Percentiles rank a stretch among this genome's conserved stretches.
Evolutionary conservation across 805 yeast genomes (phyloP).

Genomic region (Candida hispaniensis): DNA sequence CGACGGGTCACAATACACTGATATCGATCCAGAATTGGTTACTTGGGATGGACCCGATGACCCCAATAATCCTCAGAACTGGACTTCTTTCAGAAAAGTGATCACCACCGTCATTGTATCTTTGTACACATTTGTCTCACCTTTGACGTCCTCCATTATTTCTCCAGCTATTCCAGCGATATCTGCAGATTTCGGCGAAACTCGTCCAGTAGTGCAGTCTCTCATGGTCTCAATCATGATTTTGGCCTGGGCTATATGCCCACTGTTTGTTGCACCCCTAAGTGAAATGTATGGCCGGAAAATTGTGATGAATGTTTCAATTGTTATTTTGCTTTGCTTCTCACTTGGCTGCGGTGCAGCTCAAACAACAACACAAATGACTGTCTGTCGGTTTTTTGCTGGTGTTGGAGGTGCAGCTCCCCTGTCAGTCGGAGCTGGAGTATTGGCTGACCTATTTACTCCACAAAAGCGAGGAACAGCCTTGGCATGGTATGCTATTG

Average conservation of each 20-base stretch:
- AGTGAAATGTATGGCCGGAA: constrained; percentile 58
- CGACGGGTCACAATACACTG: constrained; percentile 45
- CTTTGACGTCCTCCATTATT: constrained; percentile 50
- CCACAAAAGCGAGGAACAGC: constrained; percentile 44
- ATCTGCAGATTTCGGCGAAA: constrained; percentile 35
- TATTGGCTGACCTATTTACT: constrained; percentile 49
- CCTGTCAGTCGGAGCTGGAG: constrained; percentile 58
- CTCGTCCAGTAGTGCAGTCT: constrained; percentile 36
- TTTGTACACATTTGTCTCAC: constrained; percentile 46
- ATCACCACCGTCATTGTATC: constrained; percentile 39
- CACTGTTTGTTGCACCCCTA: constrained; percentile 54
- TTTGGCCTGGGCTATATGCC: constrained; percentile 62
- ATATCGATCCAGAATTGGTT: constrained; percentile 53
- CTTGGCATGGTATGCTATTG: constrained; percentile 46
- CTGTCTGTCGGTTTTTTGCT: constrained; percentile 49
- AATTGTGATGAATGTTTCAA: constrained; percentile 42
- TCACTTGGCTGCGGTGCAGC: constrained; percentile 52
- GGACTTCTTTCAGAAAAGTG: constrained; percentile 38
- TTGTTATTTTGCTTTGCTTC: constrained; percentile 35
- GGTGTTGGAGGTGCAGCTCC: constrained; percentile 64
- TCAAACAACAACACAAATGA: constrained; percentile 43
- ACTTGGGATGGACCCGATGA: constrained; percentile 59
- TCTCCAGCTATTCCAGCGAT: constrained; percentile 50
- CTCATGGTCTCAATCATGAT: constrained; percentile 54
- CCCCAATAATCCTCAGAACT: constrained; percentile 54